These are phyloP conservation scores for Allomyces macrogynus DNA, from an alignment of 192 early-diverging fungal genomes.

Conservation along the genomic window DNA sequence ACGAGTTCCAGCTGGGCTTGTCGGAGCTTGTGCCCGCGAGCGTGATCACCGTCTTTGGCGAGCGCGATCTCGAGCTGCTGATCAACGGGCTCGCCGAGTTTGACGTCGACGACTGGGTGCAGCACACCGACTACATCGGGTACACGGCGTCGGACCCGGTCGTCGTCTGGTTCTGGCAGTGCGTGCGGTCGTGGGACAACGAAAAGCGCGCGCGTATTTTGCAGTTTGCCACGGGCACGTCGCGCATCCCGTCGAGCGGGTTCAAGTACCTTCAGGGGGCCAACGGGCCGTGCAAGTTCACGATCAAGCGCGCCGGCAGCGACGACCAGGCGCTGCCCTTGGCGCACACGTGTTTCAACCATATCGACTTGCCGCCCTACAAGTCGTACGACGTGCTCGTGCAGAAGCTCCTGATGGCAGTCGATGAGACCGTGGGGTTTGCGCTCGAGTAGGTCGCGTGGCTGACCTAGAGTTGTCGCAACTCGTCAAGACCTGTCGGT, in stretches of 20 bases:
- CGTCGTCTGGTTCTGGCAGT: slow-evolving; percentile 8
- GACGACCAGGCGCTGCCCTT: neutral
- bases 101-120: slow-evolving; percentile 10
- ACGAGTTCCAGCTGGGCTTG: slow-evolving; percentile 2
- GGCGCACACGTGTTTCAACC: slow-evolving; percentile 3
- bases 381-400: neutral
- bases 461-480: no score
- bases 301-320: neutral
- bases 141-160: slow-evolving; percentile 6
- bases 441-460: no score
- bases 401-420: neutral
- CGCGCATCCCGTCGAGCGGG: slow-evolving; percentile 1
- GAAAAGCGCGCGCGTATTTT: slow-evolving; percentile 4
- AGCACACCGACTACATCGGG: slow-evolving; percentile 7
- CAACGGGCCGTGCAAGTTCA: slow-evolving; percentile 1
- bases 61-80: slow-evolving; percentile 11
- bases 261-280: slow-evolving; percentile 1
- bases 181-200: slow-evolving; percentile 4
- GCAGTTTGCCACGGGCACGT: slow-evolving; percentile 4
- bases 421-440: no score
- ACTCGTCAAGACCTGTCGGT: no score
- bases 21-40: slow-evolving; percentile 3
- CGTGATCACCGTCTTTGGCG: slow-evolving; percentile 6
- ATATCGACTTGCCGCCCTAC: slow-evolving; percentile 2
- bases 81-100: slow-evolving; percentile 6